A percentile compares a stretch with the other conserved stretches of the same genome.
phyloP scores from a whole-genome alignment of 2,329 filamentous ascomycete species.

The Trichoderma guizhouense region DNA sequence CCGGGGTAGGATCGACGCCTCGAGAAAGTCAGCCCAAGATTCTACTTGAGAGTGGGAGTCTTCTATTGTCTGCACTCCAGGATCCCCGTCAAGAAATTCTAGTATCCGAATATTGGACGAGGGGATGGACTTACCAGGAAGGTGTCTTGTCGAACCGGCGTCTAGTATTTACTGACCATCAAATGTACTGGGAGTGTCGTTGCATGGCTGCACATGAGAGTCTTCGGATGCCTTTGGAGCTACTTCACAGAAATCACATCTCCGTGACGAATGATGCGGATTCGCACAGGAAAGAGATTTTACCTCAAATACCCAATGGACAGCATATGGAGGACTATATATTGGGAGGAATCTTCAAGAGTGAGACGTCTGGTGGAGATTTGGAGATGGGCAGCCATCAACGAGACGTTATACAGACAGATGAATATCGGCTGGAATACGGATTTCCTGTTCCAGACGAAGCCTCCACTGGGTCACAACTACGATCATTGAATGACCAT shows the following conservation, averaged over 20 bases:
- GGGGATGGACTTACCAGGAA: constrained; percentile 23
- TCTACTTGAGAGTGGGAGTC: background rate
- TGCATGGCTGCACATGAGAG: constrained; percentile 14
- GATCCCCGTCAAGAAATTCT: constrained; percentile 14
- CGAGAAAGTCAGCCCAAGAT: background rate
- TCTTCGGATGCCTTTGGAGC: background rate
- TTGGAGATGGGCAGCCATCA: background rate
- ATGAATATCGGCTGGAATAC: constrained; percentile 11
- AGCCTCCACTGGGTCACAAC: background rate
- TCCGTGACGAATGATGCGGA: background rate
- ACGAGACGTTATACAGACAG: background rate
- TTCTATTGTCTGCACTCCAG: background rate
- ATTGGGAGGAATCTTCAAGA: constrained; percentile 8
- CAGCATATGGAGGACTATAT: constrained; percentile 9
- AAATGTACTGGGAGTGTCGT: constrained; percentile 26
- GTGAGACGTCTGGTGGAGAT: background rate
- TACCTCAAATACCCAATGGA: background rate
- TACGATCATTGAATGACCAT: constrained; percentile 5
- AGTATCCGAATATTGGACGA: constrained; percentile 17
- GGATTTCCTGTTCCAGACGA: background rate
- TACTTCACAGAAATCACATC: background rate
- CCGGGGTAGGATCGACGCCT: background rate
- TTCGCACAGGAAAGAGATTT: background rate
- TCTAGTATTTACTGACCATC: constrained; percentile 24
- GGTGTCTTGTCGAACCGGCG: constrained; percentile 18